Base-by-base conservation (phyloP, 169 alveolate species). In the Plasmodium vivax region DNA sequence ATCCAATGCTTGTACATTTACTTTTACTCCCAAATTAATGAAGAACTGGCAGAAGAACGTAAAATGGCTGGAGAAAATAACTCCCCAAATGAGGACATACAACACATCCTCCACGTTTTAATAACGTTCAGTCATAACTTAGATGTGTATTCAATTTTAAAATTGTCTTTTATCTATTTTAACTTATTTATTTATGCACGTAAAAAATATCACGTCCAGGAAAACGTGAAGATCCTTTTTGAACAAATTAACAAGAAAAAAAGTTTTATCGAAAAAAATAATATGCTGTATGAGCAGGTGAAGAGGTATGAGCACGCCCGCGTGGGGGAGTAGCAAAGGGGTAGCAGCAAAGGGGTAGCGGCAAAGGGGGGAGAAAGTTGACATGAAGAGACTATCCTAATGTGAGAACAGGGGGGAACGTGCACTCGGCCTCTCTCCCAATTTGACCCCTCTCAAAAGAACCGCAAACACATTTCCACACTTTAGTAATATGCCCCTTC, bases 151-250 rank as follows among this genome's bases (percentile, higher is more conserved):
- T 82, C 95, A 34, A 47, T 92, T 82, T 82, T 92, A 82, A 92
- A 92, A 73, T 82, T 92, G 92, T 32, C 92, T 9, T 92, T 92
- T 82, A 73, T 92, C 83, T 92, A 92, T 92, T 71, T 92, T 16
- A 68, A 92, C 36, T 32, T 90, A 80, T 90, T 45, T 80, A 56
- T 38, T 27, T 45, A 58, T 73, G 36, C 77, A 58, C 74, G 77
- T 8, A 81, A 92, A 81, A 92, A 71, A n/a, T 71, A 45, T 82
- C 51, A 81, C 36, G 82, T 92, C 27, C 14, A 92, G 16, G 92
- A 92, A 51, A 92, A 92, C 34, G 56, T 82, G 23, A 92, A 71
- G 54, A 51, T 92, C 4, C 92, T 92, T 92, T 82, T 92, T 68
- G 82, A 92, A 5, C 92, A 82, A 68, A 92, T 92, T 71, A 82